Conservation (phyloP, 805 yeast species). For the Pichia occidentalis region DNA sequence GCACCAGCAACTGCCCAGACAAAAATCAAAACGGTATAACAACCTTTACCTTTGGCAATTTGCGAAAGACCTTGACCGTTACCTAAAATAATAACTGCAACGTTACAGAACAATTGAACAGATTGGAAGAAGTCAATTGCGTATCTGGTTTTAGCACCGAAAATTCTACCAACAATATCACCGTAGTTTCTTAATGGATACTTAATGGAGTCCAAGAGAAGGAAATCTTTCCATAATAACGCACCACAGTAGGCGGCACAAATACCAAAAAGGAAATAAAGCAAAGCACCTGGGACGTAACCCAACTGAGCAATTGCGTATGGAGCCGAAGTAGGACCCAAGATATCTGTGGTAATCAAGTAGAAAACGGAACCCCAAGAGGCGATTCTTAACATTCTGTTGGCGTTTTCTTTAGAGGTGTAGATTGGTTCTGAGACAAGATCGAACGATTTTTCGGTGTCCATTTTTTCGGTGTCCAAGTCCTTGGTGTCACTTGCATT, state of each 20-base stretch:
- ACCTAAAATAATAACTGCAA: conserved; percentile 36
- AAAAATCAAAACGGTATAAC: conserved; percentile 36
- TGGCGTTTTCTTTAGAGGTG: conserved; percentile 9
- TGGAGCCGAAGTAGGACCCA: conserved; percentile 43
- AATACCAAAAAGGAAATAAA: conserved; percentile 36
- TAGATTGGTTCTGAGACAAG: conserved; percentile 5
- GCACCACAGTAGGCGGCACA: conserved; percentile 38
- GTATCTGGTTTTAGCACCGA: conserved; percentile 30
- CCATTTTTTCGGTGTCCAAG: too few species aligned
- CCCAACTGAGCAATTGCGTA: conserved; percentile 40
- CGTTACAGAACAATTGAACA: conserved; percentile 38
- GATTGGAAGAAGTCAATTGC: conserved; percentile 34
- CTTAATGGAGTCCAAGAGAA: conserved; percentile 35
- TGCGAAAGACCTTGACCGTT: conserved; percentile 40
- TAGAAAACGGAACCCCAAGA: conserved; percentile 33
- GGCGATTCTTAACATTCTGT: conserved; percentile 9
- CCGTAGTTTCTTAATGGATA: conserved; percentile 39
- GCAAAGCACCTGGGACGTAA: conserved; percentile 38
- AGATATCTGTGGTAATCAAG: conserved; percentile 42
- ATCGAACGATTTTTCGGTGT: neutral
- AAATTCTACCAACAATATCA: conserved; percentile 35
- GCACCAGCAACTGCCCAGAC: conserved; percentile 40
- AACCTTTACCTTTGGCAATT: conserved; percentile 30
- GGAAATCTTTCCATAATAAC: conserved; percentile 31
- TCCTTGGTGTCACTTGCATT: neutral